Conservation (phyloP, 805 yeast genomes). For the Isabelozyma rhagii region DNA sequence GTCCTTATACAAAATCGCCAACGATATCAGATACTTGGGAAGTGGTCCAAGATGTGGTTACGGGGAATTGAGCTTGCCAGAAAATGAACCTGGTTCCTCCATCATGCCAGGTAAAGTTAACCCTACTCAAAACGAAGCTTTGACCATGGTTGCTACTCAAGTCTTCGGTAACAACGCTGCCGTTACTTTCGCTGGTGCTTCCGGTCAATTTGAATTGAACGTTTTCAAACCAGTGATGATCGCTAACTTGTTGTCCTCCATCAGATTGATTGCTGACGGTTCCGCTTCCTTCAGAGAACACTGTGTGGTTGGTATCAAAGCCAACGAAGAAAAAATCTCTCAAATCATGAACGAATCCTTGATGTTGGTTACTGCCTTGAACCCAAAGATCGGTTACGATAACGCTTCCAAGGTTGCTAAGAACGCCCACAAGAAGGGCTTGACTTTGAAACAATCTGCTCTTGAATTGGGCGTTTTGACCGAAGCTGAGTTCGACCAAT, state of each 20-base stretch:
- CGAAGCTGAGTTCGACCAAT: constrained; percentile 85
- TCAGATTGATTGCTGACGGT: constrained; percentile 89
- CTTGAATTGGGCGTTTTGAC: constrained; percentile 83
- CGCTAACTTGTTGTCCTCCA: constrained; percentile 81
- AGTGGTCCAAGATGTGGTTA: constrained; percentile 99
- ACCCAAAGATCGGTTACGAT: constrained; percentile 98
- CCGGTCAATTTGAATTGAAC: constrained; percentile 97
- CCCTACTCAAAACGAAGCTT: constrained; percentile 98
- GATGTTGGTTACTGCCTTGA: constrained; percentile 97
- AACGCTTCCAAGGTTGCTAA: constrained; percentile 96
- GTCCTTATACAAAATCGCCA: constrained; percentile 92
- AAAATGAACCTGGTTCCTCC: constrained; percentile 98
- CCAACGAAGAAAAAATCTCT: constrained; percentile 83
- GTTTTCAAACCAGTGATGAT: constrained; percentile 97
- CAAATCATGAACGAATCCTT: constrained; percentile 90
- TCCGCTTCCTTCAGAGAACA: constrained; percentile 83
- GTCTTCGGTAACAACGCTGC: constrained; percentile 96
- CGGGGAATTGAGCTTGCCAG: constrained; percentile 93
- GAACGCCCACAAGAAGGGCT: constrained; percentile 97
- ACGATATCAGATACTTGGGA: constrained; percentile 96
- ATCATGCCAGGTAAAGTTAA: constrained; percentile 99
- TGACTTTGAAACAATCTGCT: constrained; percentile 92
- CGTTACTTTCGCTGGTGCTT: constrained; percentile 96
- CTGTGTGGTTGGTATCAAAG: constrained; percentile 93
- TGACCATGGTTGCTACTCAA: constrained; percentile 97